Evolutionary conservation across 1,139 yeast genomes (phyloP), one percentile per base, ranked within the genome.

Genomic region (Hemisphaericaspora xylofermentans): DNA sequence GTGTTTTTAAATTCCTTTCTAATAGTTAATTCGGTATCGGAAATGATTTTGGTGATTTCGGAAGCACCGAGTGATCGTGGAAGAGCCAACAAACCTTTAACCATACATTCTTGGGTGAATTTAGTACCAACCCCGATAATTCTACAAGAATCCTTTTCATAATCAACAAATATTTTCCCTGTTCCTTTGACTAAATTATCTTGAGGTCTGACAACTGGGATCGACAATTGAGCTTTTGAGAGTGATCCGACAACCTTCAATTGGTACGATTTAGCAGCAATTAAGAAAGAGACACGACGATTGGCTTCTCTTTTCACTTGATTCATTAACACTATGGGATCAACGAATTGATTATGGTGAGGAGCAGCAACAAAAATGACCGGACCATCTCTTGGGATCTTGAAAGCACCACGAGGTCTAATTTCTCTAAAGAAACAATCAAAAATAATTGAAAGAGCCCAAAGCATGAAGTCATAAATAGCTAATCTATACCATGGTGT

Each of bases 321-420:
- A 40, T 85, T 83, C 88, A 88, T 82, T 42, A 93, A 71, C 40
- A 89, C 75, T 43, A 88, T 74, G 0, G 97, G 96, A 58, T 93
- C 98, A 29, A 91, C 94, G 54, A 93, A 93, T 61, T 91, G 98
- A 63, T 91, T 93, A 27, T 96, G 96, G 66, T 91, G 98, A 7
- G 98, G 98, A 7, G 97, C 98, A 2, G 94, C 98, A 34, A 93
- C 98, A 57, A 93, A 88, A 43, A 93, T 89, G 17, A 89, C 82
- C 0, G 98, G 95, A 0, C 96, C 97, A 9, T 74, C 60, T 32
- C 78, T 72, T 3, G 98, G 98, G 43, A 93, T 78, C 42, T 91
- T 74, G 66, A 83, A 91, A 1, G 96, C 94, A 3, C 97, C 97
- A 46, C 98, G 74, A 3, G 96, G 84, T 45, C 91, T 74, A 49